Base-by-base conservation (phyloP, 1,284 basidiomycete genomes). In the Marasmius oreades region DNA sequence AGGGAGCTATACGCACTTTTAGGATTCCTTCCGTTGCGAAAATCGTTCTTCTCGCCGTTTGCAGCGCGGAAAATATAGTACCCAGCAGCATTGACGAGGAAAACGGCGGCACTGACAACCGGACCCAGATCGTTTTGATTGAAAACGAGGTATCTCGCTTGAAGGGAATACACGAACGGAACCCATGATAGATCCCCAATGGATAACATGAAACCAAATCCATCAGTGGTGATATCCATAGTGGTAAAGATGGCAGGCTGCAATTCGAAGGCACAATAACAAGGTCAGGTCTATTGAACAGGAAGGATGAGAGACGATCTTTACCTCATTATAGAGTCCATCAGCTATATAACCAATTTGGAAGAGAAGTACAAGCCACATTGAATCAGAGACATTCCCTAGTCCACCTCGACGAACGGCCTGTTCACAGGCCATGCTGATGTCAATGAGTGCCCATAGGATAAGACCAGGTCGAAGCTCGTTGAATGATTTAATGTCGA, bases 161-260 rank as follows among this genome's bases (percentile, higher is more conserved):
- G 95, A 5, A 98, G 83, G 22, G 86, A 88, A 74, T 98, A 99
- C 14, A 87, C 87, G 73, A 98, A 98, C 5, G 97, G 97, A 8
- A 99, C 92, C 92, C 94, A 98, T 18, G 87, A 77, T 23, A 98
- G 82, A 70, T 99, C 95, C 47, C 96, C 97, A 51, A 97, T 86
- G 2, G 93, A 77, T 31, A 99, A 87, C 97, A 99, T 99, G 81
- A 96, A 98, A 6, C 97, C 97, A 65, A 99, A 98, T 4, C 96
- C 96, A 65, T 99, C 97, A 26, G 93, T 93, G 7, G 90, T 96
- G 68, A 99, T 97, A 70, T 99, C 96, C 94, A 99, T 98, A 18
- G 92, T 95, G 8, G 92, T 95, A 60, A 99, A 82, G 66, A 99
- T 86, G 10, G 92, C 88, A 3, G 87, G 83, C 88, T 90, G 56